A percentile compares a stretch with the other conserved stretches of the same genome.
These are phyloP conservation scores for Monosporascus sp. DNA, from an alignment of 2,329 filamentous ascomycete species.

Conservation along the genomic window DNA sequence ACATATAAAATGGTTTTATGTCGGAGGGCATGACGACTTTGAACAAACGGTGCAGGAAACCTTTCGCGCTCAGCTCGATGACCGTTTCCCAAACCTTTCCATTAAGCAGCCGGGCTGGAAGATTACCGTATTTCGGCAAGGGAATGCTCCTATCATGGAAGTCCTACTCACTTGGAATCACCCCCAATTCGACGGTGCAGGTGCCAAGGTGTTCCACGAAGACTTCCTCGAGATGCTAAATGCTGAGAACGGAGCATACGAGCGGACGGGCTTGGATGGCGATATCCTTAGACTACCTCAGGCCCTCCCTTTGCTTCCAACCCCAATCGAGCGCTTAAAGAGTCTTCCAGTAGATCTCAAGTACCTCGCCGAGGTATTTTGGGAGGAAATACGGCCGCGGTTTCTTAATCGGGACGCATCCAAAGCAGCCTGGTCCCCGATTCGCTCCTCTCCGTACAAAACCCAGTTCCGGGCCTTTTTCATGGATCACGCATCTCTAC, in stretches of 20 bases:
- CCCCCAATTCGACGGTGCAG: conserved; percentile 12
- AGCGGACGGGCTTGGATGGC: conserved; percentile 16
- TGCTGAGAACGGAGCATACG: conserved; percentile 7
- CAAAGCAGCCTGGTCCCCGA: conserved; percentile 17
- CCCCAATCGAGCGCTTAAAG: conserved; percentile 17
- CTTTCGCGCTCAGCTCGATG: too few relatives aligned
- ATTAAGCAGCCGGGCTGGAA: conserved; percentile 15
- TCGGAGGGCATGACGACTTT: conserved; percentile 4
- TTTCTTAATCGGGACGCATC: conserved; percentile 2
- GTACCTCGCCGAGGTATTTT: conserved; percentile 7
- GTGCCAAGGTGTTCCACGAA: conserved; percentile 19
- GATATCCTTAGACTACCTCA: conserved; percentile 18
- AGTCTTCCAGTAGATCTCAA: conserved; percentile 9
- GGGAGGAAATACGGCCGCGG: conserved; percentile 10
- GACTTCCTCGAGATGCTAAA: conserved; percentile 24
- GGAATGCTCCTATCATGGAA: conserved; percentile 5
- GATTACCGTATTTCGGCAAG: conserved; percentile 9
- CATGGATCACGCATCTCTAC: conserved; percentile 5
- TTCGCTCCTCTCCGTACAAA: conserved; percentile 14
- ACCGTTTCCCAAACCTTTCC: conserved; percentile 3
- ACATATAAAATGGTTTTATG: conserved; percentile 14
- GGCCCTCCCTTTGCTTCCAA: conserved; percentile 20
- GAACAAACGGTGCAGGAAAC: conserved; percentile 2
- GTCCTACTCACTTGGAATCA: conserved; percentile 17
- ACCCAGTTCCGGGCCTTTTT: conserved; percentile 14